Evolutionary conservation across 192 early-diverging fungal genomes (phyloP), one percentile per base, ranked within the genome.

Genomic region (Chytriomyces hyalinus): DNA sequence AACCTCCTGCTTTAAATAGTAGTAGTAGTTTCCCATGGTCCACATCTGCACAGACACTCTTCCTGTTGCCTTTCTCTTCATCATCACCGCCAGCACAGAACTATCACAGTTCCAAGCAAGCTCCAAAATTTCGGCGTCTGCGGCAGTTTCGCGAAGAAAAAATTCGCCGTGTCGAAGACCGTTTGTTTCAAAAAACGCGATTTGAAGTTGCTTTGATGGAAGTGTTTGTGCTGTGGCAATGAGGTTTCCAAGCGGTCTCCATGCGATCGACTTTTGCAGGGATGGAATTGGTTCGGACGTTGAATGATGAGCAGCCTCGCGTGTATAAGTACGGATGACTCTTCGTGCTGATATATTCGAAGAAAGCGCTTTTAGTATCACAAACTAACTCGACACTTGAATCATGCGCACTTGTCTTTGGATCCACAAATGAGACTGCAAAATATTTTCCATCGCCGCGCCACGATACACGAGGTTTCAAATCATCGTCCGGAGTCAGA

Each of bases 161-260:
- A 99, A 98, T 77, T 96, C 93, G 65, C 96, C 95, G 81, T 97
- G 97, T 13, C 94, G 87, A 51, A 98, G 83, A 7, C 97, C 97
- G 73, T 99, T 99, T 60, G 89, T 88, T 85, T 99, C 97, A 67
- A 96, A 96, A 68, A 98, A 99, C 6, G 94, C 90, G 57, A 99
- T 89, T 46, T 96, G 92, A 57, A 73, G 60, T 60, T 96, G 95
- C 6, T 90, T 85, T 67, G 94, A 88, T 36, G 91, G 90, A 49
- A 92, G 84, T 59, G 87, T 81, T 79, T 96, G 93, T 47, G 87
- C 94, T 2, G 93, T 88, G 6, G 92, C 92, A 44, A 95, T 94
- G 78, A 96, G 82, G 75, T 92, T 94, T 44, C 93, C 96, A 8
- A 89, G 90, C 20, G 95, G 95, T 73, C 92, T 84, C 96, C 96